A percentile compares a stretch with the other conserved stretches of the same genome.
Conservation (phyloP, 768 basidiomycete genomes). For the Psilocybe tampanensis region DNA sequence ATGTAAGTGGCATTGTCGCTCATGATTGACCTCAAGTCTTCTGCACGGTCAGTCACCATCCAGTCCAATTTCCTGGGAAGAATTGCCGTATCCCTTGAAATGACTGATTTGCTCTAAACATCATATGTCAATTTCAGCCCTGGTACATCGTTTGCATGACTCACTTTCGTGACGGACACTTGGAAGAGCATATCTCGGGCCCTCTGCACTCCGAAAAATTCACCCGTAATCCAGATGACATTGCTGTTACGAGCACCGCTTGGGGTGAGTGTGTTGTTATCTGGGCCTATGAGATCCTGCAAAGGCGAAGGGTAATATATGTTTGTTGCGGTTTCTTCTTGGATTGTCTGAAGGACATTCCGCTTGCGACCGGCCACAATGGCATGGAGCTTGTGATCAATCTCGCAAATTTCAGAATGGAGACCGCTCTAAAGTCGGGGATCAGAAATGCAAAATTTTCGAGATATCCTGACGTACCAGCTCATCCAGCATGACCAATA, state of each 20-base stretch:
- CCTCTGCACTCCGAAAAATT: slow-evolving; percentile 94
- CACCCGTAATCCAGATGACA: slow-evolving; percentile 95
- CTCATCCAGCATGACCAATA: slow-evolving; percentile 95
- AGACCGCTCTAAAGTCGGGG: slow-evolving; percentile 72
- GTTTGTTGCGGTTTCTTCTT: slow-evolving; percentile 97
- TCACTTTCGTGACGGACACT: slow-evolving; percentile 82
- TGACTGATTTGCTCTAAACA: slow-evolving; percentile 78
- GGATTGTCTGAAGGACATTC: slow-evolving; percentile 83
- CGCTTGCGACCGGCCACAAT: slow-evolving; percentile 93
- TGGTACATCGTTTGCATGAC: slow-evolving; percentile 16
- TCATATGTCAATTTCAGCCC: slow-evolving; percentile 2
- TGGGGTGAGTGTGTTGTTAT: slow-evolving; percentile 44
- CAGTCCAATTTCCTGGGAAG: slow-evolving; percentile 97
- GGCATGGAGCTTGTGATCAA: slow-evolving; percentile 92
- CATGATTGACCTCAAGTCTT: slow-evolving; percentile 92
- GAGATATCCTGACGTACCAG: slow-evolving; percentile 57
- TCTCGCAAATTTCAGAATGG: slow-evolving; percentile 88
- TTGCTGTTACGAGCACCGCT: slow-evolving; percentile 62
- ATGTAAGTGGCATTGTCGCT: slow-evolving; percentile 96
- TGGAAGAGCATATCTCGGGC: slow-evolving; percentile 95
- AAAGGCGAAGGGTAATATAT: slow-evolving; percentile 93
- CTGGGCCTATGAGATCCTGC: slow-evolving; percentile 80
- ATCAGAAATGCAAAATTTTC: slow-evolving; percentile 18
- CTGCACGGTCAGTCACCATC: slow-evolving; percentile 96
- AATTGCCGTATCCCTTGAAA: slow-evolving; percentile 92